Evolutionary conservation across 73 alveolate genomes (phyloP), one percentile per base, ranked within the genome.

Genomic region (Urostyla sp.): DNA sequence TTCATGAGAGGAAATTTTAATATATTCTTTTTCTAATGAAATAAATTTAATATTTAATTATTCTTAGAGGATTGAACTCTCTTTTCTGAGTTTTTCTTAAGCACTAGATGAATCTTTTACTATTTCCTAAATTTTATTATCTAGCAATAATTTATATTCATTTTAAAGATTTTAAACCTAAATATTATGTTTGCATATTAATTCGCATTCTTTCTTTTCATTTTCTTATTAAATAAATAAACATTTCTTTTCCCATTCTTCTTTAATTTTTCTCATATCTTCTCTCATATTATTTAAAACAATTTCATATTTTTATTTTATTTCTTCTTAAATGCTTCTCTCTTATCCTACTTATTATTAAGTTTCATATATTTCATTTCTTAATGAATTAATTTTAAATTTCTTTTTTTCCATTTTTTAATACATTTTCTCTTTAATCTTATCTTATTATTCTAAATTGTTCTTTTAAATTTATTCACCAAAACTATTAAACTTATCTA

Each of bases 1-100:
- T 30, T 83, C 92, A 73, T 83, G 92, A 58, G 72, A 74, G 13
- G 57, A 10, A 13, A 83, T 56, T 74, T 45, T 63, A 13, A 83
- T 83, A 34, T 73, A 83, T 20, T 83, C 92, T 57, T 57, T 35
- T 56, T 73, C 83, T 7, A 81, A 44, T 13, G 60, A 26, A 10
- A 24, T 31, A 5, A 83, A 15, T 50, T 83, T 83, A 38, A 36
- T 20, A 7, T 54, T 54, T 18, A 83, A 28, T 0, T 20, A 24
- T 13, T 49, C 18, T 56, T 75, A 74, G 8, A 83, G 34, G 11
- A 74, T 87, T 0, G 28, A 55, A 43, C 57, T 46, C 34, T 63
- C 82, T n/a, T 36, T 72, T 45, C 56, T 72, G 7, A 40, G 5
- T 26, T 43, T 73, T 6, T 80, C 67, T 15, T 52, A 34, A 32